phyloP scores from a whole-genome alignment of 176 grass and related monocot species.

The Lolium perenne region DNA sequence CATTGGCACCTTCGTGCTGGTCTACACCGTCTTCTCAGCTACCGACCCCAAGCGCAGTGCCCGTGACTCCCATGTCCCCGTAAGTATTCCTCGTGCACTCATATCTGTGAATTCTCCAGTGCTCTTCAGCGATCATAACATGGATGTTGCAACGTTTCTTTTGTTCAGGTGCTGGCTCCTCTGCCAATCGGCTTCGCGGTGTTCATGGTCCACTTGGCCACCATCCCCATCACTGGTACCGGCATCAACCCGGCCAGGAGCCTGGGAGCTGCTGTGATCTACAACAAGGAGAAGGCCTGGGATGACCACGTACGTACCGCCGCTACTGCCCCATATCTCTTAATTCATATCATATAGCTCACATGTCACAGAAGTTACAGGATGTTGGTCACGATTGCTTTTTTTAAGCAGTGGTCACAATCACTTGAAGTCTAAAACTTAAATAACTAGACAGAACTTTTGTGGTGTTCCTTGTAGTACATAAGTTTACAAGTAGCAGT shows the following conservation, averaged over 20 bases:
- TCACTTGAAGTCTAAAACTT: background rate
- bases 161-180: slow-evolving; percentile 83
- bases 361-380: background rate
- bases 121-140: background rate
- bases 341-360: background rate
- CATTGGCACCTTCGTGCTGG: slow-evolving; percentile 95
- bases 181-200: slow-evolving; percentile 96
- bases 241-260: slow-evolving; percentile 97
- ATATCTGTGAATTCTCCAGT: too few relatives aligned
- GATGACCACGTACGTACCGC: slow-evolving; percentile 69
- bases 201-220: slow-evolving; percentile 97
- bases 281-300: slow-evolving; percentile 90
- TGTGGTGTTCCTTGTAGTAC: slow-evolving; percentile 9
- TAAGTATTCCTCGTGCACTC: slow-evolving; percentile 33
- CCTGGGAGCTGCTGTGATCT: slow-evolving; percentile 87
- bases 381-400: background rate
- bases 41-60: slow-evolving; percentile 98
- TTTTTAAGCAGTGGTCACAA: slow-evolving; percentile 18
- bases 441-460: slow-evolving; percentile 6
- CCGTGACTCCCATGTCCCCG: slow-evolving; percentile 86
- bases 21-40: slow-evolving; percentile 99
- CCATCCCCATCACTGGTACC: slow-evolving; percentile 92
- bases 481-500: background rate
- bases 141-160: background rate
- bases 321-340: background rate